phyloP scores from a whole-genome alignment of 2,329 filamentous ascomycete species.

The Ploettnerulaceae sp. region DNA sequence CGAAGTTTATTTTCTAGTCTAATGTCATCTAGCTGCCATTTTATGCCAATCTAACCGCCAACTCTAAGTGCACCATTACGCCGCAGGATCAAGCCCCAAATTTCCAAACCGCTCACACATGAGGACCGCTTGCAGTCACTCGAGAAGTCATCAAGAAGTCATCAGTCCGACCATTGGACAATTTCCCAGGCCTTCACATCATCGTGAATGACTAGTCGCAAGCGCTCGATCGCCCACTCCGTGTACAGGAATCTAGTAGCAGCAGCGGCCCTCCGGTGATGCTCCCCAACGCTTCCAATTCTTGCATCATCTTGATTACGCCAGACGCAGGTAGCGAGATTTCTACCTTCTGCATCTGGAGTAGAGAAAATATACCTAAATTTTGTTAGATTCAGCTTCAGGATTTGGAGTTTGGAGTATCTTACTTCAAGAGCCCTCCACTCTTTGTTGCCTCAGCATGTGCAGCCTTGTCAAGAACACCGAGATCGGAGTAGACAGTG shows the following conservation, averaged over 20 bases:
- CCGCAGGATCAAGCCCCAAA: neutral
- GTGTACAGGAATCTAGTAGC: conserved; percentile 57
- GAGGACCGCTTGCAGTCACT: neutral
- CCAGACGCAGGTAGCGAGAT: conserved; percentile 77
- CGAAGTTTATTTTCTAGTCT: neutral
- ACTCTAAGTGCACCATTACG: neutral
- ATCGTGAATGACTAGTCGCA: conserved; percentile 64
- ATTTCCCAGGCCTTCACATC: conserved; percentile 60
- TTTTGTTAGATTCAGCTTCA: neutral
- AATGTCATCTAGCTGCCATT: neutral
- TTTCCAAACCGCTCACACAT: conserved; percentile 7
- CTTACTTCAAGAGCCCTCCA: conserved; percentile 75
- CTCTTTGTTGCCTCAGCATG: conserved; percentile 75
- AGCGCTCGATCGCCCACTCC: conserved; percentile 67
- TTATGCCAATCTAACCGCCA: neutral
- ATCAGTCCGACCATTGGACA: conserved; percentile 47
- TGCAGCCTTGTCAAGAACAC: conserved; percentile 68
- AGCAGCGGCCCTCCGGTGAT: conserved; percentile 61
- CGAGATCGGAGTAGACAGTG: conserved; percentile 64
- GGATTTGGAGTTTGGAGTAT: conserved; percentile 10
- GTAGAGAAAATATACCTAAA: conserved; percentile 80
- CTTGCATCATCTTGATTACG: conserved; percentile 54
- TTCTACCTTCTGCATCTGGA: conserved; percentile 63
- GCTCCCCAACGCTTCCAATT: conserved; percentile 54
- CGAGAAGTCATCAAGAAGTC: neutral